A percentile compares a stretch with the other conserved stretches of the same genome.
Conservation (phyloP, 2,329 filamentous ascomycete genomes). For the Incumbomyces lentus region DNA sequence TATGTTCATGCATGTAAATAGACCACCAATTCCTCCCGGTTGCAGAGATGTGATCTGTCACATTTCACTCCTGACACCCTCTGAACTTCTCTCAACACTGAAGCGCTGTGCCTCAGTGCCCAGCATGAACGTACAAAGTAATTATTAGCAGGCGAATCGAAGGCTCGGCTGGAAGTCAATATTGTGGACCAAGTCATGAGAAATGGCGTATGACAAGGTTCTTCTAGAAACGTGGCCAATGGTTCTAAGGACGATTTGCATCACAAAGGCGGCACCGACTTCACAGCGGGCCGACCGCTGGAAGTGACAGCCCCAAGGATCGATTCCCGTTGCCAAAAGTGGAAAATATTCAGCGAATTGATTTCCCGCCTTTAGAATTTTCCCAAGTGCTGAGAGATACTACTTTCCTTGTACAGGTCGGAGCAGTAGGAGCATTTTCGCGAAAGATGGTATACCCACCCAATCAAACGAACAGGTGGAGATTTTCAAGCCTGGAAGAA, state of each 20-base stretch:
- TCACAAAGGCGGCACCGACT: background rate
- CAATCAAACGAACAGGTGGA: slow-evolving; percentile 2
- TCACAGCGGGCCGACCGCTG: slow-evolving; percentile 5
- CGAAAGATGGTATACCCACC: background rate
- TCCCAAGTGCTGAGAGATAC: background rate
- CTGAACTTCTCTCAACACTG: background rate
- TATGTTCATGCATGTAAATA: slow-evolving; percentile 1
- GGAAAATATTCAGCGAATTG: slow-evolving; percentile 4
- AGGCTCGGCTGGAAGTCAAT: background rate
- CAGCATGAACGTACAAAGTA: slow-evolving; percentile 3
- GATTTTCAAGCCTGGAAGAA: too few species aligned
- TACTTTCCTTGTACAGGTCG: slow-evolving; percentile 2
- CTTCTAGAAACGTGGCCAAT: slow-evolving; percentile 9
- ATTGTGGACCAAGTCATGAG: slow-evolving; percentile 1
- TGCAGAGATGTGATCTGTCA: slow-evolving; percentile 7
- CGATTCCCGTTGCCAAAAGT: background rate
- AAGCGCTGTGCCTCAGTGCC: background rate
- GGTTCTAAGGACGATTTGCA: background rate
- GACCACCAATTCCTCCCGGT: background rate
- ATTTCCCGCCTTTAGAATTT: background rate
- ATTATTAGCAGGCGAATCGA: background rate
- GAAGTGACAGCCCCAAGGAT: background rate
- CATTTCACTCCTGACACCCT: background rate
- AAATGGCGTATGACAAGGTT: background rate
- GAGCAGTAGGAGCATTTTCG: background rate